Conservation (phyloP, 306 rosid genomes). For the Dryas drummondii region DNA sequence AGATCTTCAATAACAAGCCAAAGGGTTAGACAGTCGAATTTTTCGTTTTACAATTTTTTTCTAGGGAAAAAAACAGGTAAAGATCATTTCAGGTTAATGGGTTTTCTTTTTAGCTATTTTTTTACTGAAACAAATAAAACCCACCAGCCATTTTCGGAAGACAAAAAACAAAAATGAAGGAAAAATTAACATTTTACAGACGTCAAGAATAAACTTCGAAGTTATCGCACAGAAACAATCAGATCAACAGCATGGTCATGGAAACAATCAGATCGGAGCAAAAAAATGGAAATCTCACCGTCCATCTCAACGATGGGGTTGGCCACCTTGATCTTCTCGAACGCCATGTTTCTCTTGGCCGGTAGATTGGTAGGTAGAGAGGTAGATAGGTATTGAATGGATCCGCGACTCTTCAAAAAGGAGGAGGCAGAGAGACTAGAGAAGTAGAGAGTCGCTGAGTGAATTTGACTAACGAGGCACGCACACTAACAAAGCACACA, state of each 20-base stretch:
- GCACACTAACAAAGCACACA: too few species aligned
- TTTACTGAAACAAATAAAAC: not conserved
- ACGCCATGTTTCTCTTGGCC: conserved; percentile 47
- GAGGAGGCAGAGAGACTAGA: not conserved
- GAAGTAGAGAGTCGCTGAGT: not conserved
- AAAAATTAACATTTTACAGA: not conserved
- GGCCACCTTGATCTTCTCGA: conserved; percentile 84
- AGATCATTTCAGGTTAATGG: not conserved
- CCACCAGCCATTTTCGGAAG: not conserved
- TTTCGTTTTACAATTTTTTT: not conserved
- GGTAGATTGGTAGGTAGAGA: not conserved
- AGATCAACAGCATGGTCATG: not conserved
- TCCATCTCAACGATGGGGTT: conserved; percentile 99
- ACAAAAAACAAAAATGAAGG: not conserved
- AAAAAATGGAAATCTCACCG: conserved; percentile 43
- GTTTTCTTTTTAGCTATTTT: not conserved
- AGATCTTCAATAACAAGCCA: not conserved
- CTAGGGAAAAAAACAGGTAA: not conserved
- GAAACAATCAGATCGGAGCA: conserved; percentile 12
- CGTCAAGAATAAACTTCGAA: not conserved
- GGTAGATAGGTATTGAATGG: not conserved
- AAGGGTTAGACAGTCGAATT: not conserved
- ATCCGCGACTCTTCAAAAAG: not conserved
- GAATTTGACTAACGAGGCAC: too few species aligned
- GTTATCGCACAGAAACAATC: not conserved